Evolutionary conservation across 768 basidiomycete genomes (phyloP), one percentile per base, ranked within the genome.

Genomic region (Arthromyces matolae): DNA sequence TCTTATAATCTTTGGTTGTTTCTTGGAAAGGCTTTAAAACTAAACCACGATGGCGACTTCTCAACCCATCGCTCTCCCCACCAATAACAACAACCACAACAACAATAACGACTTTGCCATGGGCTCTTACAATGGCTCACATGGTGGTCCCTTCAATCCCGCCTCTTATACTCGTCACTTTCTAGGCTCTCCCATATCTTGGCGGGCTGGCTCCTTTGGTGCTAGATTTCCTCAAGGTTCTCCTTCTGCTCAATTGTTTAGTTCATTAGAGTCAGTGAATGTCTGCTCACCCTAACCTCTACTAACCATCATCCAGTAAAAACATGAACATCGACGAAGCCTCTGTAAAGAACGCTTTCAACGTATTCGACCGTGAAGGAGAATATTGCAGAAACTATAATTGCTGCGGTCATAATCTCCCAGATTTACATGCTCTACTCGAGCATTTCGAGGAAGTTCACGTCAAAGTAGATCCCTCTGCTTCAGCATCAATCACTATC

Each of bases 361-460:
- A 77, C 31, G 70, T 80, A 14, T 76, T 83, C 52, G 82, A 85
- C 57, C 73, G 78, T 41, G 84, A 89, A 58, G 85, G 83, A 52
- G 89, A 91, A 53, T 69, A 88, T 14, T 91, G 89, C 65, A 83
- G 86, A 54, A 85, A 95, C 64, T 96, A 93, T 70, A 83, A 83
- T 1, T 96, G 93, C 68, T 96, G 93, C 61, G 92, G 91, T 8
- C 69, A 82, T 27, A 75, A 82, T 49, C 73, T 89, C 5, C 57
- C 77, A 25, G 86, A 89, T 58, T 76, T 89, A 0, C 86, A 89
- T 51, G 86, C 89, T 3, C 82, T 95, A 9, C 78, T 95, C 3
- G 90, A 94, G 65, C 93, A 95, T 61, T 93, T 94, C 55, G 93
- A 95, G 60, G 86, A 92, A 50, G 82, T 83, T 38, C 93, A 95